phyloP scores from a whole-genome alignment of 352 stramenopile genomes.

The Globisporangium middletonii region DNA sequence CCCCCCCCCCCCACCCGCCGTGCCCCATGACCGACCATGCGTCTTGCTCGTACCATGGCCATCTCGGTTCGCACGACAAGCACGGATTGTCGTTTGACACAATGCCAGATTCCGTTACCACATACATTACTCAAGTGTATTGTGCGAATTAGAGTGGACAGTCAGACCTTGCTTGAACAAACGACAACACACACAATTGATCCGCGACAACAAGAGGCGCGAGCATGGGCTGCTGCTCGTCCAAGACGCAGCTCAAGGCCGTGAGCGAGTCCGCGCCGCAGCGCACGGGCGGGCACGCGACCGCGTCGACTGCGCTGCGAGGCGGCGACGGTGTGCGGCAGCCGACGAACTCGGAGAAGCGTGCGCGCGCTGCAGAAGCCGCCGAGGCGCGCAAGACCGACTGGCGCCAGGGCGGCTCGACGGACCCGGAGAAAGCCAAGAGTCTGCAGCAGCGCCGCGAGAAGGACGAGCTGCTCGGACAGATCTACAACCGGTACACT shows the following conservation, averaged over 20 bases:
- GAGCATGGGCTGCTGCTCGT: slow-evolving; percentile 68
- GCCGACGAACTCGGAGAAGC: slow-evolving; percentile 62
- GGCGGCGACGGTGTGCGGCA: slow-evolving; percentile 20
- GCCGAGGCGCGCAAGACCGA: slow-evolving; percentile 58
- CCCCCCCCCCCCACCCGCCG: not conserved
- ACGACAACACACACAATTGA: not conserved
- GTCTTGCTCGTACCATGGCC: too few species aligned
- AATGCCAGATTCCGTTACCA: too few species aligned
- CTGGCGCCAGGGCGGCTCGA: slow-evolving; percentile 70
- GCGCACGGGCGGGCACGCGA: not conserved
- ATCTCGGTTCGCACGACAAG: too few species aligned
- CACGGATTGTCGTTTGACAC: too few species aligned
- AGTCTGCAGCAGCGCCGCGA: slow-evolving; percentile 58
- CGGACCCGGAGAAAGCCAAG: slow-evolving; percentile 60
- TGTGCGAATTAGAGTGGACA: too few species aligned
- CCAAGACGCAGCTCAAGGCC: slow-evolving; percentile 39
- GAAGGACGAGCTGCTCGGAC: slow-evolving; percentile 83
- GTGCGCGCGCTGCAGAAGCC: slow-evolving; percentile 48
- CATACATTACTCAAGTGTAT: too few species aligned
- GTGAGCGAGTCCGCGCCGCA: slow-evolving; percentile 21
- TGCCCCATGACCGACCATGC: too few species aligned
- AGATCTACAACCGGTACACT: slow-evolving; percentile 76
- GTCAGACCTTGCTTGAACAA: not conserved
- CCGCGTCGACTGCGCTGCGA: slow-evolving; percentile 4
- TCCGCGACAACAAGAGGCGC: not conserved